Base-by-base conservation (phyloP, 768 basidiomycete genomes). In the Dioszegia hungarica region DNA sequence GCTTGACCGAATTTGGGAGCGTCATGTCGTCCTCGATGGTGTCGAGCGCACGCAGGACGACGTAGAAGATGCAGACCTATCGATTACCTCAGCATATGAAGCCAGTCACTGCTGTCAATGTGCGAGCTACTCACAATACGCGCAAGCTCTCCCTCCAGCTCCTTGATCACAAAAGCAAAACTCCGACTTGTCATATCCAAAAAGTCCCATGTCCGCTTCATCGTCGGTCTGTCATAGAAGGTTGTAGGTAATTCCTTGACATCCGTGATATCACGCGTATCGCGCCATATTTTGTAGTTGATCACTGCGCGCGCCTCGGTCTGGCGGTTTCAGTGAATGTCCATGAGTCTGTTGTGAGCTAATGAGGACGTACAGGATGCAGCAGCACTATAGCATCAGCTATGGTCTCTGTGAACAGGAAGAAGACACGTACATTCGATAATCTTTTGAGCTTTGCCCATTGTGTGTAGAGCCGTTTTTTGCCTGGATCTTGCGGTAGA, bases 11-110 rank as follows among this genome's bases (percentile, higher is more conserved):
- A 75, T 91, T 89, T 0, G 89, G 82, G 55, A 99, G 83, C 0
- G 91, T 89, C 92, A 97, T 97, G 79, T 99, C 94, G 76, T 99
- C 94, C 76, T 98, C 94, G 61, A 99, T 84, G 3, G 94, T 99
- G 75, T 99, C 94, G n/a, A 97, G 80, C 5, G 85, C 95, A 20
- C 94, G 85, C 5, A 99, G 82, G 5, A 93, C 88, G 39, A 99
- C 83, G 77, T 98, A 99, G 77, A 95, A 98, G 58, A 98, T 77
- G 75, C 89, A 91, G 62, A 97, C 86, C 94, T 95, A 61, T 15
- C 11, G 38, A 28, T 55, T 25, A 44, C 27, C 46, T 20, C n/a
- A n/a, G n/a, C n/a, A n/a, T n/a, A n/a, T n/a, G n/a, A n/a, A n/a
- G n/a, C n/a, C n/a, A n/a, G n/a, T n/a, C 15, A 17, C 14, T 40